Evolutionary conservation across 257 asterid species (phyloP), one percentile per base, ranked within the genome.

Genomic region (Lithospermum erythrorhizon): DNA sequence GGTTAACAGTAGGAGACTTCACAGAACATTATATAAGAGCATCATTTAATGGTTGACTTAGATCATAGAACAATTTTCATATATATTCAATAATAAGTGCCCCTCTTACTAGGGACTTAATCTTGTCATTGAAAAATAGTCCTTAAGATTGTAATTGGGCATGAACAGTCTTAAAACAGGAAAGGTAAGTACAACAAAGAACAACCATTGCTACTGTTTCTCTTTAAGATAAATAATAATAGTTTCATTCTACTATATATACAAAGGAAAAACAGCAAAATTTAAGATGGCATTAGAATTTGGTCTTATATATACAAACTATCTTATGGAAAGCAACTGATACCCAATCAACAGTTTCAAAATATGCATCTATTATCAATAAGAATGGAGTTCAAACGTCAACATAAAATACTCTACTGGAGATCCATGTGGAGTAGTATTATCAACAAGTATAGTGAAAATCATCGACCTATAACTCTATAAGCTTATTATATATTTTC

Each of bases 31-130:
- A 15, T 41, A 57, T 81, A 51, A 45, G 8, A 56, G 73, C 72
- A 57, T 21, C 66, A 45, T 27, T 76, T 65, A 77, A 79, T 81
- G 70, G 79, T 78, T 81, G 76, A 69, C n/a, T 48, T 55, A 54
- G 22, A 35, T 27, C 63, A 15, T 47, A 58, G 19, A 24, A 45
- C n/a, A 63, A 63, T 61, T 15, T 61, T 19, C 24, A 61, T n/a
- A 53, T 41, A 17, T 25, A 22, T 21, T 53, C n/a, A 14, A 23
- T 48, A 18, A 14, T 23, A 56, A 11, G 41, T 23, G n/a, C 15
- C 35, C 59, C 18, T 56, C 14, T 56, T 3, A 56, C 4, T 1
- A 22, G 1, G 1, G 14, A 30, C 21, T 23, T 55, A 15, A 55
- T 55, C 30, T n/a, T 55, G 35, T 22, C 18, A 19, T 55, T 55